These are phyloP conservation scores for Thyridium curvatum DNA, from an alignment of 2,329 filamentous ascomycete species.

Conservation along the genomic window DNA sequence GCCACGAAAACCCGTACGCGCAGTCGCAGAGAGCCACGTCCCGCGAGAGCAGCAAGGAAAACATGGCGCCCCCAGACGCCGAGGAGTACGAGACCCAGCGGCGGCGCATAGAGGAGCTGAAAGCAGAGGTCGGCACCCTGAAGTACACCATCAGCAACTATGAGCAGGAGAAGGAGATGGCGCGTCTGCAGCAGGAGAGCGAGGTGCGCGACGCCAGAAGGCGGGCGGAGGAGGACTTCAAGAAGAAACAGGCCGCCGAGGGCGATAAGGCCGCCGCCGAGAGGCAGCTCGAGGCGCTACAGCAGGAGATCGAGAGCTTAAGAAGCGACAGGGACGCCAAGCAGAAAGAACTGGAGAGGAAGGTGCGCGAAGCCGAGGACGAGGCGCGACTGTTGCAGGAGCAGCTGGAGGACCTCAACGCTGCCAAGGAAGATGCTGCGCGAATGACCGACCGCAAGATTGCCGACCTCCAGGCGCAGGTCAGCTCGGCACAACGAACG, in stretches of 20 bases:
- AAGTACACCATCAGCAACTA: slow-evolving; percentile 82
- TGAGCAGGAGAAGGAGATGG: slow-evolving; percentile 82
- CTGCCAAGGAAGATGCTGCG: slow-evolving; percentile 62
- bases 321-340: slow-evolving; percentile 45
- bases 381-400: slow-evolving; percentile 70
- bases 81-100: slow-evolving; percentile 53
- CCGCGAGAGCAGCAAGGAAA: slow-evolving; percentile 53
- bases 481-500: slow-evolving; percentile 37
- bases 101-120: slow-evolving; percentile 66
- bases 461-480: slow-evolving; percentile 47
- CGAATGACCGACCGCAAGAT: slow-evolving; percentile 50
- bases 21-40: slow-evolving; percentile 36
- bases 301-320: slow-evolving; percentile 44
- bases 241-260: slow-evolving; percentile 55
- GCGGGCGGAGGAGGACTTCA: slow-evolving; percentile 81
- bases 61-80: slow-evolving; percentile 51
- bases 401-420: slow-evolving; percentile 67
- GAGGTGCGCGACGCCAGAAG: slow-evolving; percentile 75
- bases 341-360: slow-evolving; percentile 61
- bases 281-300: slow-evolving; percentile 42
- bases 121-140: slow-evolving; percentile 81
- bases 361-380: slow-evolving; percentile 64
- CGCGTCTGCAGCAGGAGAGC: slow-evolving; percentile 70
- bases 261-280: slow-evolving; percentile 42
- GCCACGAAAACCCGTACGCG: slow-evolving; percentile 10